Evolutionary conservation across 371 early-diverging fungal genomes (phyloP), one percentile per base, ranked within the genome.

Genomic region (Rhizopus delemar): DNA sequence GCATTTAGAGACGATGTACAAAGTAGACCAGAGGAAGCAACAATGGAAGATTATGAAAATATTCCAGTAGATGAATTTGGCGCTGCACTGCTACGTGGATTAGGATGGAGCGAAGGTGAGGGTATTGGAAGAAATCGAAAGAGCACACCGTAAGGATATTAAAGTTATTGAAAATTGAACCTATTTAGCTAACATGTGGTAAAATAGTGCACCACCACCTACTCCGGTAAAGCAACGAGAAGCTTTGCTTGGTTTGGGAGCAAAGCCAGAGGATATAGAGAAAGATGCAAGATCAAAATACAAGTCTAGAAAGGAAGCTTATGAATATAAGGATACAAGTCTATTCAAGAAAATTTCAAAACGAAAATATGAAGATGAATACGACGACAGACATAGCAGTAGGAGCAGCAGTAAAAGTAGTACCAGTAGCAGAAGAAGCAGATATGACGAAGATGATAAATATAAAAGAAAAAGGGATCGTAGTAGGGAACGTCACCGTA

Each of bases 61-160:
- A 85, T 94, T 0, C 94, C 97, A 4, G 88, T 97, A 0, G 92
- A 93, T 48, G 88, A 90, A 50, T 95, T 96, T 81, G 97, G 97
- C 0, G 85, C 85, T 0, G 96, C 95, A 0, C 69, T 96, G 57
- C 68, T 97, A 53, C 82, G 94, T 33, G 95, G 96, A 1, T 90
- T 97, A 88, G 97, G 97, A 1, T 96, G 95, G 95, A 85, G 78
- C 43, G 89, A 90, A 46, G 91, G 92, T 31, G 77, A 84, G 57
- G 79, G 81, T 1, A 81, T 90, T 16, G 90, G 90, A 15, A 78
- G 71, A 66, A 70, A 74, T 60, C 49, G 72, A 60, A 71, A 64
- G 38, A 69, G 63, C 28, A 53, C 63, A 48, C 65, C 65, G 75
- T 72, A 69, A 67, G 74, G 3, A 5, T n/a, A 16, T 56, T 28